Conservation (phyloP, 345 rosid species). For the Noccaea bulbosa region DNA sequence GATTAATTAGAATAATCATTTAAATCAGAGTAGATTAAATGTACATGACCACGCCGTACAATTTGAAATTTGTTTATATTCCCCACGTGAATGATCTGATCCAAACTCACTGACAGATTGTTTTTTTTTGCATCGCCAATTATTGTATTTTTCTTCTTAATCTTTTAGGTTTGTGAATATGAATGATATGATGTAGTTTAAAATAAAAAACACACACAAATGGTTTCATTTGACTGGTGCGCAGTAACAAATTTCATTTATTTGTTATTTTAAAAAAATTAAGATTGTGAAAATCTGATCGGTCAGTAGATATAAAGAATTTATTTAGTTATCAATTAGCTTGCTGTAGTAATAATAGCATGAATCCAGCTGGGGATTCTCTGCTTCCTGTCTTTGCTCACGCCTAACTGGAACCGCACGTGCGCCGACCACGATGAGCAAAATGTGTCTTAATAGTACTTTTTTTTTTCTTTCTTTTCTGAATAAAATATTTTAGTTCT, state of each 20-base stretch:
- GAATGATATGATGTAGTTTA: slow-evolving; percentile 9
- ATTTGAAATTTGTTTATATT: slow-evolving; percentile 27
- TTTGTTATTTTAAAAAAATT: not conserved
- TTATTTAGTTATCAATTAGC: not conserved
- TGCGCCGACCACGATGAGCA: slow-evolving; percentile 40
- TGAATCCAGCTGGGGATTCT: slow-evolving; percentile 35
- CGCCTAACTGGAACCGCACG: slow-evolving; percentile 56
- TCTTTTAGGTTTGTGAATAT: slow-evolving; percentile 24
- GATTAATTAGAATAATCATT: slow-evolving; percentile 26
- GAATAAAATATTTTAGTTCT: not conserved
- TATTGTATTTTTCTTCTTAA: not conserved
- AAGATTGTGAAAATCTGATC: not conserved
- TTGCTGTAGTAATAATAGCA: slow-evolving; percentile 24
- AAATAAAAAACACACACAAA: not conserved
- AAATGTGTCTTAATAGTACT: not conserved
- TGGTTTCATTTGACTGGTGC: not conserved
- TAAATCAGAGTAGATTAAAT: slow-evolving; percentile 31
- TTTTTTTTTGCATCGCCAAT: slow-evolving; percentile 11
- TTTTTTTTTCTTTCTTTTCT: not conserved
- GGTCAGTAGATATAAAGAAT: not conserved
- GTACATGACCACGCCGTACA: slow-evolving; percentile 42
- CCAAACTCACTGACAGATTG: slow-evolving; percentile 41
- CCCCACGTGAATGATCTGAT: slow-evolving; percentile 43
- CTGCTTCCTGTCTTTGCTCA: slow-evolving; percentile 45
- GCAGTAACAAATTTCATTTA: not conserved